Conservation (phyloP, 1,139 yeast species). For the Casaregolazyma suthepensis region DNA sequence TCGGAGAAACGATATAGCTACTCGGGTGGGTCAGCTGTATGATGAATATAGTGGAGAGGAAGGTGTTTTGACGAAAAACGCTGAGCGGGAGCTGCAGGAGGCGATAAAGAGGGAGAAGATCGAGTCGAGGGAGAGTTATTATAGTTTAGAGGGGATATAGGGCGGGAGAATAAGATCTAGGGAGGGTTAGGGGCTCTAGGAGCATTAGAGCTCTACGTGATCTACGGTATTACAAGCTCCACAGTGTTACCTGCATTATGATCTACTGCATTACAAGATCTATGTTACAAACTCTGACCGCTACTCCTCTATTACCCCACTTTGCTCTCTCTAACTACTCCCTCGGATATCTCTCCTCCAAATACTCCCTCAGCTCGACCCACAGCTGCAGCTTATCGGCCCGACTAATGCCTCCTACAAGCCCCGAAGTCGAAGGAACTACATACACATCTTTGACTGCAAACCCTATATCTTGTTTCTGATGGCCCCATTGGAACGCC, state of each 20-base stretch:
- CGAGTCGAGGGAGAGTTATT: background rate
- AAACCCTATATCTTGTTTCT: slow-evolving; percentile 23
- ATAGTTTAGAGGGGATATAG: background rate
- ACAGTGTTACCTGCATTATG: background rate
- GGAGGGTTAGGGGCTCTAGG: background rate
- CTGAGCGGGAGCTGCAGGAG: slow-evolving; percentile 17
- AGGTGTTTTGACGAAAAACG: slow-evolving; percentile 21
- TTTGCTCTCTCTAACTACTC: background rate
- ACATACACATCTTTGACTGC: slow-evolving; percentile 41
- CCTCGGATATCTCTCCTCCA: slow-evolving; percentile 13
- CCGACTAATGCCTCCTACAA: slow-evolving; percentile 52
- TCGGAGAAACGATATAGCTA: slow-evolving; percentile 27
- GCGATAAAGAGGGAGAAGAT: slow-evolving; percentile 18
- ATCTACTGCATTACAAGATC: no score
- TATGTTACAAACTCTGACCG: no score
- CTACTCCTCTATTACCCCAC: no score
- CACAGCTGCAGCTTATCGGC: slow-evolving; percentile 46
- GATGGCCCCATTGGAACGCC: slow-evolving; percentile 50
- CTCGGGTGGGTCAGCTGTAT: slow-evolving; percentile 33
- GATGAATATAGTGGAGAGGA: slow-evolving; percentile 27
- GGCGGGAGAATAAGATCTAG: background rate
- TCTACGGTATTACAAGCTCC: background rate
- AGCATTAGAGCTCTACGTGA: background rate
- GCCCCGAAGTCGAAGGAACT: slow-evolving; percentile 70
- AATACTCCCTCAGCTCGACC: slow-evolving; percentile 34